A percentile compares a stretch with the other conserved stretches of the same genome.
Evolutionary conservation across 352 stramenopile species (phyloP).

Genomic region (Phytophthora capsici): DNA sequence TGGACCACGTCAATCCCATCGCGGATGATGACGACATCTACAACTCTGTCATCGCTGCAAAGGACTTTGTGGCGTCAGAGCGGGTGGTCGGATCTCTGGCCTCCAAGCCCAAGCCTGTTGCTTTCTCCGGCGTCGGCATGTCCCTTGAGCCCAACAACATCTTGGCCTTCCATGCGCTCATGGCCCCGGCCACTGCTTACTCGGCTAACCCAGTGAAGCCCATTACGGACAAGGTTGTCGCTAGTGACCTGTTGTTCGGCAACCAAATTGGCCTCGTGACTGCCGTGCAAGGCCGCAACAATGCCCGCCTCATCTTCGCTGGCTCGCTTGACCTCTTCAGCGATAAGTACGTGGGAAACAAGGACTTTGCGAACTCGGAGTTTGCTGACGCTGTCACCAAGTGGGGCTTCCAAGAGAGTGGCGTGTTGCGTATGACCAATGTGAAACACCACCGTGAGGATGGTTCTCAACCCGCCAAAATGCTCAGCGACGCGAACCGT

Average conservation of each 20-base stretch:
- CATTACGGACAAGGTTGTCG: constrained; percentile 63
- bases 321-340: constrained; percentile 91
- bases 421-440: constrained; percentile 89
- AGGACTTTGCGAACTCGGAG: constrained; percentile 68
- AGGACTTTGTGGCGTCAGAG: constrained; percentile 72
- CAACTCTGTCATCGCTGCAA: constrained; percentile 77
- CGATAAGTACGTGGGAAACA: constrained; percentile 80
- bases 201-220: constrained; percentile 81
- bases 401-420: constrained; percentile 90
- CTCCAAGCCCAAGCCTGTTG: constrained; percentile 67
- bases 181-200: constrained; percentile 82
- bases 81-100: constrained; percentile 68
- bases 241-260: constrained; percentile 72
- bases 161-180: constrained; percentile 80
- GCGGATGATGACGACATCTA: constrained; percentile 66
- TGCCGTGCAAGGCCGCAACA: constrained; percentile 91
- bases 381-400: constrained; percentile 79
- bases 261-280: constrained; percentile 85
- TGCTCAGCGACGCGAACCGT: constrained; percentile 89
- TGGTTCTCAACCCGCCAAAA: constrained; percentile 82
- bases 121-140: constrained; percentile 85
- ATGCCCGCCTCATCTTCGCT: constrained; percentile 88
- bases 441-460: constrained; percentile 88
- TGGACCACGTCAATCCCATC: constrained; percentile 88
- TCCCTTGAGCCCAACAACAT: constrained; percentile 85